A percentile compares a stretch with the other conserved stretches of the same genome.
phyloP scores from a whole-genome alignment of 192 early-diverging fungal species.

The Backusella mclennaniae region DNA sequence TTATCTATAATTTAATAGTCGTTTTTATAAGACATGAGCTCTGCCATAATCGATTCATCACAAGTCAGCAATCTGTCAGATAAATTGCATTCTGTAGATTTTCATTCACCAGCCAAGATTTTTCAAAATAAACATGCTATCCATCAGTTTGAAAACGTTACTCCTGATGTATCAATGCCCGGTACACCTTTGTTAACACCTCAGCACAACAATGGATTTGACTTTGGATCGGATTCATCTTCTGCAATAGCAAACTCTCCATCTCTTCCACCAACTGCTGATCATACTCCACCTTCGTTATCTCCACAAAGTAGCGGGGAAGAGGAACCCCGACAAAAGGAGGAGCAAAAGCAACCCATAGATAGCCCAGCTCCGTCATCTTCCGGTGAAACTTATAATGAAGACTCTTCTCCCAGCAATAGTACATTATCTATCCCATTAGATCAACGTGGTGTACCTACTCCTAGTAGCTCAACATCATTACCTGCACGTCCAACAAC shows the following conservation, averaged over 20 bases:
- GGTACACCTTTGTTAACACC: constrained; percentile 24
- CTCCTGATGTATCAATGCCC: constrained; percentile 32
- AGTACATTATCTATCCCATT: neutral
- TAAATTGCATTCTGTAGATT: constrained; percentile 25
- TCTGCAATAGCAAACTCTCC: constrained; percentile 8
- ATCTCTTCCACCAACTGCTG: constrained; percentile 11
- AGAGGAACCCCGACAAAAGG: constrained; percentile 2
- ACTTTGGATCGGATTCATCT: neutral
- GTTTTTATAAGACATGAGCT: neutral
- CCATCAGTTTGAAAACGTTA: constrained; percentile 36
- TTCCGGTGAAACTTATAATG: neutral
- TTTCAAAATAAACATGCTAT: constrained; percentile 17
- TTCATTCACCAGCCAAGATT: constrained; percentile 33
- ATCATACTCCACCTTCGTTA: constrained; percentile 32
- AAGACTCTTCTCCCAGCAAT: neutral
- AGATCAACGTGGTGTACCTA: neutral
- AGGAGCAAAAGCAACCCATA: neutral
- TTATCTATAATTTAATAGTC: neutral
- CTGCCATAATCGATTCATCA: constrained; percentile 1
- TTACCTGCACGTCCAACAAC: constrained; percentile 26
- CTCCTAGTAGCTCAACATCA: neutral
- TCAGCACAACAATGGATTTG: neutral
- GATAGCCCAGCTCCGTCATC: neutral
- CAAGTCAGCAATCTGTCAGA: constrained; percentile 18
- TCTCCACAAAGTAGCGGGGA: constrained; percentile 34